These are phyloP conservation scores for Ambrosia artemisiifolia DNA, from an alignment of 129 eudicot genomes.

Conservation along the genomic window DNA sequence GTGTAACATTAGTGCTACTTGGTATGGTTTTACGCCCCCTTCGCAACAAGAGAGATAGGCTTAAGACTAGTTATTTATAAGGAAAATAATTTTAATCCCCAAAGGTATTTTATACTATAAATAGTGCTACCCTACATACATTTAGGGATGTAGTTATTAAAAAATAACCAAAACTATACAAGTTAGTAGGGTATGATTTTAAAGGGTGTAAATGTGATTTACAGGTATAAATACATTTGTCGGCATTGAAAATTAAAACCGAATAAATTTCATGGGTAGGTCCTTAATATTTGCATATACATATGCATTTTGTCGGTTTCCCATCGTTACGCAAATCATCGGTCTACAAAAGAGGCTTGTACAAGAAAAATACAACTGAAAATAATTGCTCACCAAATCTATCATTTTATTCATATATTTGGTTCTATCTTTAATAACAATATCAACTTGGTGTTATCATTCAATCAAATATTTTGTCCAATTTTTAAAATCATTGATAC, in stretches of 20 bases:
- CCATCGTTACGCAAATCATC: background rate
- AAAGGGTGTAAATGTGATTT: background rate
- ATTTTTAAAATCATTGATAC: background rate
- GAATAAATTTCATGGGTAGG: conserved; percentile 4
- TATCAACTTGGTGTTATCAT: background rate
- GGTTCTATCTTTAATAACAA: background rate
- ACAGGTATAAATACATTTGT: background rate
- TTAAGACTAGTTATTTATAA: too few relatives aligned
- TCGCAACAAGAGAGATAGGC: too few relatives aligned
- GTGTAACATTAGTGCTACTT: too few relatives aligned
- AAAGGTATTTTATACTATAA: too few relatives aligned
- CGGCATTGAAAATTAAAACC: conserved; percentile 7
- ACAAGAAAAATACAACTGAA: conserved; percentile 6
- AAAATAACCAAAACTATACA: background rate
- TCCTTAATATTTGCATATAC: background rate
- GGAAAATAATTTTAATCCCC: too few relatives aligned
- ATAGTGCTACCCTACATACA: background rate
- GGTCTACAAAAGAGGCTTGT: conserved; percentile 25
- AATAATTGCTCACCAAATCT: conserved; percentile 31
- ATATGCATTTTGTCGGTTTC: conserved; percentile 5
- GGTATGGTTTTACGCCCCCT: too few relatives aligned
- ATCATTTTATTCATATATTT: conserved; percentile 12
- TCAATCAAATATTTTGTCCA: background rate
- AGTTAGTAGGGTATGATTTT: background rate
- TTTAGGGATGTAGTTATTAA: background rate